Evolutionary conservation across 2,329 filamentous ascomycete genomes (phyloP).

Genomic region (Sarocladium strictum): DNA sequence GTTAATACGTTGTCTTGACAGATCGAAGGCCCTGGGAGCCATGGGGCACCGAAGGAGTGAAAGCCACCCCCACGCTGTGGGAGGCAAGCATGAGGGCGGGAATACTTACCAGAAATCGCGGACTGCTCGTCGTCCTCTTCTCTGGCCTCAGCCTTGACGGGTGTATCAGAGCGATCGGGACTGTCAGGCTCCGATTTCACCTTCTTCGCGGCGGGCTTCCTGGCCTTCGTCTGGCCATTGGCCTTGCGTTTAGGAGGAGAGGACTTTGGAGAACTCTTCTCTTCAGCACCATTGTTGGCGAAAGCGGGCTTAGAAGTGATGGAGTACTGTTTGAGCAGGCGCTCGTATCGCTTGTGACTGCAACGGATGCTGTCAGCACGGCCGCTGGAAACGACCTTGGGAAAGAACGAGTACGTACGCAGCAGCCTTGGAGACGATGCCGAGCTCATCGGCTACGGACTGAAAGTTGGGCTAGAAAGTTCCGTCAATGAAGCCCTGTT

Average conservation of each 20-base stretch:
- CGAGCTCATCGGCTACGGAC: constrained; percentile 57
- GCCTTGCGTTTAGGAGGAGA: constrained; percentile 26
- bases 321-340: constrained; percentile 55
- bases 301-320: constrained; percentile 27
- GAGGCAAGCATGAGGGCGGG: background rate
- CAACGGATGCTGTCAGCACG: background rate
- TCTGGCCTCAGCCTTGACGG: constrained; percentile 6
- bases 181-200: constrained; percentile 3
- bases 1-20: background rate
- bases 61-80: background rate
- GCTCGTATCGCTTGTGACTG: constrained; percentile 63
- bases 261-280: constrained; percentile 6
- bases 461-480: constrained; percentile 62
- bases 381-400: no score
- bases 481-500: no score
- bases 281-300: constrained; percentile 11
- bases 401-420: constrained; percentile 55
- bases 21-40: background rate
- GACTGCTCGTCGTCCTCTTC: constrained; percentile 20
- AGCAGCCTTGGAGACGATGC: constrained; percentile 59
- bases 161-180: background rate
- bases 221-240: constrained; percentile 16
- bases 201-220: constrained; percentile 19
- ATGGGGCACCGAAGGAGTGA: background rate
- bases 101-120: constrained; percentile 20